Base-by-base conservation (phyloP, 2,329 filamentous ascomycete genomes). In the Pseudogymnoascus pannorum region DNA sequence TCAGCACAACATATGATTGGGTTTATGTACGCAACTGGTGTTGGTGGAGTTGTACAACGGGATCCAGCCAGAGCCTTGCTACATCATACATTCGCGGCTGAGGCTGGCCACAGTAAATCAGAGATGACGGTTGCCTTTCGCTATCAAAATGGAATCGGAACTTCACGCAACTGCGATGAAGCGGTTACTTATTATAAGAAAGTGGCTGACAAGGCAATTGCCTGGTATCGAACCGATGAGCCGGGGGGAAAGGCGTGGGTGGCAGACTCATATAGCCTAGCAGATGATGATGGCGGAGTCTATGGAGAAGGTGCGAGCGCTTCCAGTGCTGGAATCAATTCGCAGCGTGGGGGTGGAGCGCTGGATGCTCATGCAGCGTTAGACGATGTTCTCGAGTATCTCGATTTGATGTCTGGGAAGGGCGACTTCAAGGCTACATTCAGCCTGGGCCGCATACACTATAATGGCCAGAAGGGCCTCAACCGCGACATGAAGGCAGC, bases 1-100 rank as follows among this genome's bases (percentile, higher is more conserved):
- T 96, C 93, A 11, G 94, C 94, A 1, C 91, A 97, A 73, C 88
- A 96, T 75, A 97, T 99, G 93, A 73, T 97, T 54, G 94, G 91
- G 0, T 85, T 99, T 68, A 94, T 96, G 83, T 93, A 99, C 75
- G 92, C 92, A 35, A 99, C 94, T 0, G 94, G 94, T 0, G 81
- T 99, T 62, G 92, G 91, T 14, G 85, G 85, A 31, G 87, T 87
- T 1, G 90, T 96, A 5, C 84, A 89, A 71, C 83, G 85, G 44
- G 89, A 99, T 69, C 94, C 97, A 75, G 92, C 92, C 9, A 92
- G 91, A 74, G 91, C 94, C 3, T 80, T 97, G 68, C 79, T 97
- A 40, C 97, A 97, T 74, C 93, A 99, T 73, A 96, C 91, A 0
- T 94, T 97, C 72, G 93, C 94, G 0, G 94, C 94, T 0, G 81